These are phyloP conservation scores for cucumber (Cucumis sativus) DNA, from an alignment of 306 rosid genomes.

Conservation along the genomic window DNA sequence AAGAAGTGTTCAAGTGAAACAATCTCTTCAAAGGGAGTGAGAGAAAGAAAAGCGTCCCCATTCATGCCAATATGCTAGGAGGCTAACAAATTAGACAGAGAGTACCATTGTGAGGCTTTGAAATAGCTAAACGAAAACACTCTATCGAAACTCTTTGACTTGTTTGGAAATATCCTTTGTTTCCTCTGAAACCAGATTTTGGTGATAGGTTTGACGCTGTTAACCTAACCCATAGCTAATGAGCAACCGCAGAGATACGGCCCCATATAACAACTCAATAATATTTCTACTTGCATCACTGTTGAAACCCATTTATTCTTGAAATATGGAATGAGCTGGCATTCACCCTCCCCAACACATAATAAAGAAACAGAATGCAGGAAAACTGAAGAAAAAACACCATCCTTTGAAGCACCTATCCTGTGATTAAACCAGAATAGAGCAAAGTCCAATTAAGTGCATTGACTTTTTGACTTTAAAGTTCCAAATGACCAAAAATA, in stretches of 20 bases:
- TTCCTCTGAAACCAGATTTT: not conserved
- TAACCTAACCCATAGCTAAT: not conserved
- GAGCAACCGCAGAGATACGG: not conserved
- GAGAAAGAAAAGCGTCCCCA: not conserved
- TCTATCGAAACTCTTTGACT: not conserved
- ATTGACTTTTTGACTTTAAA: not conserved
- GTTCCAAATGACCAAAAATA: not conserved
- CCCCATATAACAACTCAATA: not conserved
- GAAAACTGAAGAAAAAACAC: not conserved
- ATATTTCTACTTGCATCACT: not conserved
- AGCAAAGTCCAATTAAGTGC: not conserved
- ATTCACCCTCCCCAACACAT: not conserved
- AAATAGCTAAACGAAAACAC: not conserved
- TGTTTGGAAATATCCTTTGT: not conserved
- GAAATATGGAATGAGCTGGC: not conserved
- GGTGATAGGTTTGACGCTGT: not conserved
- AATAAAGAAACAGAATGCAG: not conserved
- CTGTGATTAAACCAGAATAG: not conserved
- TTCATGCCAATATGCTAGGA: not conserved
- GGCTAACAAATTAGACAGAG: not conserved
- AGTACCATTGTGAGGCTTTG: not conserved
- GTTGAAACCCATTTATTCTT: not conserved
- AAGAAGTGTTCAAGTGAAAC: not conserved
- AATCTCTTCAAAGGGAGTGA: not conserved
- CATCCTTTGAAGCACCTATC: not conserved